Conservation (phyloP, 257 asterid species). For the Leonotis leonurus region DNA sequence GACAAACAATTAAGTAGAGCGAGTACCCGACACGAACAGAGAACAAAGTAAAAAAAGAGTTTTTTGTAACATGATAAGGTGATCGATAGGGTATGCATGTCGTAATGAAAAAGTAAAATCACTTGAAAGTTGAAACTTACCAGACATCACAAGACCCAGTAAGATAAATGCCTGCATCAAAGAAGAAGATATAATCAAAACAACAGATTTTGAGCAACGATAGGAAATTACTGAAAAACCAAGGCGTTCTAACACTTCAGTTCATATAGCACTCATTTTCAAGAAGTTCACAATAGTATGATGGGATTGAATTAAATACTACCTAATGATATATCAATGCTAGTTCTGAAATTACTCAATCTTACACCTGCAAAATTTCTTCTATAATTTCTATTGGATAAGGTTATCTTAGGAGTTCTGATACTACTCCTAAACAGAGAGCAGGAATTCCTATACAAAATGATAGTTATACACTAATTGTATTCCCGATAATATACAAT, state of each 20-base stretch:
- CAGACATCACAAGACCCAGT: conserved; percentile 69
- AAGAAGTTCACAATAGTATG: neutral
- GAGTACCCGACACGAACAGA: too few species aligned
- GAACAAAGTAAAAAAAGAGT: too few species aligned
- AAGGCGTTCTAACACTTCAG: neutral
- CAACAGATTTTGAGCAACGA: neutral
- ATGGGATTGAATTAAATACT: neutral
- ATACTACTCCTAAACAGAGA: neutral
- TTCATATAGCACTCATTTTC: neutral
- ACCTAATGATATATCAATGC: neutral
- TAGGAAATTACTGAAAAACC: neutral
- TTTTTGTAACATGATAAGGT: neutral
- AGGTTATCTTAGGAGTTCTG: neutral
- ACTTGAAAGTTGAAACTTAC: conserved; percentile 51
- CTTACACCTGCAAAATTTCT: neutral
- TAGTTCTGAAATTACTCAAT: neutral
- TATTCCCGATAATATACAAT: neutral
- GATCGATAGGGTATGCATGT: neutral
- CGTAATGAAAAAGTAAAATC: conserved; percentile 4
- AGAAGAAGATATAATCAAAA: conserved; percentile 20
- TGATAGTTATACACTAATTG: neutral
- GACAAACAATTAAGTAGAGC: neutral
- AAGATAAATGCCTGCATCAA: conserved; percentile 66
- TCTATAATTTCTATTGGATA: neutral
- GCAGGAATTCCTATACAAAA: neutral